Evolutionary conservation across 2,329 filamentous ascomycete genomes (phyloP).

Genomic region (Rhexocercosporidium sp.): DNA sequence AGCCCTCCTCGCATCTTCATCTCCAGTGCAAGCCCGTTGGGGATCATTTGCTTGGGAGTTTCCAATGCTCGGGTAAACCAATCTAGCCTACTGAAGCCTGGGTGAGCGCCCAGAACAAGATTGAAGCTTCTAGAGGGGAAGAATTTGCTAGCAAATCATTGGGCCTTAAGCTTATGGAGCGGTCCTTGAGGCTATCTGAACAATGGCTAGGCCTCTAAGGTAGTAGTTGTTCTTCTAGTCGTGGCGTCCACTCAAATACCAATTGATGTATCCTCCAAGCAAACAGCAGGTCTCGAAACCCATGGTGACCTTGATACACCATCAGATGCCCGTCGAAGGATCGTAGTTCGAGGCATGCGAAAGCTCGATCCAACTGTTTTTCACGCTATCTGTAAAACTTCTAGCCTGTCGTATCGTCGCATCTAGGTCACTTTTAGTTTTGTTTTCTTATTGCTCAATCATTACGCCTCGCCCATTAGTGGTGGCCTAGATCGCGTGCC

Average conservation of each 20-base stretch:
- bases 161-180: neutral
- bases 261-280: neutral
- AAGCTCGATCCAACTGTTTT: neutral
- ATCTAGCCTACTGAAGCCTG: no score
- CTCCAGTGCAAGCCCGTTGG: no score
- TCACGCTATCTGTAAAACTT: neutral
- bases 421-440: neutral
- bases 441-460: neutral
- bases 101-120: neutral
- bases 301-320: neutral
- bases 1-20: no score
- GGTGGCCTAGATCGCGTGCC: neutral
- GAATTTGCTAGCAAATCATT: neutral
- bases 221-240: neutral
- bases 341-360: neutral
- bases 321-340: neutral
- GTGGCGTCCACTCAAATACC: neutral
- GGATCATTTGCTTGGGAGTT: no score
- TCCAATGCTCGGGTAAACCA: neutral
- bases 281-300: neutral
- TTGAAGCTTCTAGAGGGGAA: neutral
- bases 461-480: neutral
- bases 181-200: neutral
- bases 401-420: neutral
- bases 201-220: neutral